Base-by-base conservation (phyloP, 2,329 filamentous ascomycete species). In the Pseudodiploospora longispora region DNA sequence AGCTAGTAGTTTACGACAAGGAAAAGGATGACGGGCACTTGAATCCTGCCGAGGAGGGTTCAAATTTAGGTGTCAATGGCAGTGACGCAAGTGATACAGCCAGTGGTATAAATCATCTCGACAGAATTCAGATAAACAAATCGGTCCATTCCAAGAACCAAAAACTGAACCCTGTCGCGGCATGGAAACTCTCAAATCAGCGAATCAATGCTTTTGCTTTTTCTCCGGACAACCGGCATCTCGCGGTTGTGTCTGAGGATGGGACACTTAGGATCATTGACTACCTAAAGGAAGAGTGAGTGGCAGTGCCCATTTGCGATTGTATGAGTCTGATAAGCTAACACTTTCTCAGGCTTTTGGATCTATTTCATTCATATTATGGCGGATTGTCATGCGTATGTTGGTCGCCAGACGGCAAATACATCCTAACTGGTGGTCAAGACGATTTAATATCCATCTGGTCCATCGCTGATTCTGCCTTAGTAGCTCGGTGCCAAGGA, bases 341-440 rank as follows among this genome's bases (percentile, higher is more conserved):
- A 54, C 43, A 10, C 6, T 9, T 30, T 8, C 29, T 3, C 29
- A 93, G 87, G 55, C 74, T 97, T n/a, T 70, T 93, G 9, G 87
- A 91, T 57, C 71, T 95, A 37, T 96, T 87, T 63, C 81, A 84
- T 55, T 87, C 87, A 43, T 98, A 96, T 68, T 98, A 96, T 57
- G 93, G 93, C 38, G 91, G 88, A 3, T 75, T 98, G 49, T 85
- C 85, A 37, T 95, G 89, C 59, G 89, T 96, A 2, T 95, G 88
- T 66, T 98, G 93, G 93, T 96, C 91, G 6, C 93, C 93, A 7
- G 93, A 98, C 59, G 90, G 89, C 41, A 91, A 94, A 61, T 98
- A 97, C 62, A 82, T 98, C 41, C 73, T 98, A 12, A 96, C 93
- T 0, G 93, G 93, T 42, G 90, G 93, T 4, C 91, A 97, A 65